Conservation (phyloP, 2,329 filamentous ascomycete genomes). For the Sclerotiophoma versabilis region DNA sequence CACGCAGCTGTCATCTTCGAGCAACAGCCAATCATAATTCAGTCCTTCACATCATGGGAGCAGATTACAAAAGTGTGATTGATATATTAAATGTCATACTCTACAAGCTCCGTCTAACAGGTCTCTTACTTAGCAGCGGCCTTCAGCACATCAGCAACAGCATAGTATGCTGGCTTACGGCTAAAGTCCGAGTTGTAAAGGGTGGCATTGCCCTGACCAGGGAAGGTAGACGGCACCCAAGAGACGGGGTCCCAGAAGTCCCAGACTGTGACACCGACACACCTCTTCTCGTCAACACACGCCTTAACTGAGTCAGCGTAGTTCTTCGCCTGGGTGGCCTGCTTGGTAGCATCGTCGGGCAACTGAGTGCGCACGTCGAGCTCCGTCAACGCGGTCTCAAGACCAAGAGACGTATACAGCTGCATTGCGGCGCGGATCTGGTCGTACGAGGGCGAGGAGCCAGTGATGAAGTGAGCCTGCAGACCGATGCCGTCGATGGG, state of each 20-base stretch:
- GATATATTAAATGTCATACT: too few species aligned
- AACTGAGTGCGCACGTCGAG: slow-evolving; percentile 63
- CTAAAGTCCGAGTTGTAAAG: slow-evolving; percentile 38
- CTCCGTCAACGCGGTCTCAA: slow-evolving; percentile 69
- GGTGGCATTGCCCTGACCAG: slow-evolving; percentile 47
- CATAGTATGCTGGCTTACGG: slow-evolving; percentile 48
- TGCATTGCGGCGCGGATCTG: slow-evolving; percentile 56
- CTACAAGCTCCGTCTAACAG: not conserved
- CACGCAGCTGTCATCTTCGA: too few species aligned
- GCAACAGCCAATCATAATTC: too few species aligned
- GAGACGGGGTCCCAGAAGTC: slow-evolving; percentile 52
- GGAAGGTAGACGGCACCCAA: slow-evolving; percentile 49
- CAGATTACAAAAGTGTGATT: too few species aligned
- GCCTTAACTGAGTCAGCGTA: slow-evolving; percentile 52
- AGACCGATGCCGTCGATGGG: slow-evolving; percentile 69
- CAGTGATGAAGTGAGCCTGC: slow-evolving; percentile 67
- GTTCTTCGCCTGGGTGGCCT: slow-evolving; percentile 57
- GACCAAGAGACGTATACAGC: slow-evolving; percentile 59
- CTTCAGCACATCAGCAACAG: slow-evolving; percentile 37
- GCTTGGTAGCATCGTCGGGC: slow-evolving; percentile 53
- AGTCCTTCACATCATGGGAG: too few species aligned
- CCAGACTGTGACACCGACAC: slow-evolving; percentile 53
- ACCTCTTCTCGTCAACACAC: slow-evolving; percentile 46
- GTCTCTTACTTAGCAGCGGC: slow-evolving; percentile 3
- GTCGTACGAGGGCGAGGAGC: slow-evolving; percentile 57